These are phyloP conservation scores for Chrysoporthe cubensis DNA, from an alignment of 2,329 filamentous ascomycete species.

Conservation along the genomic window DNA sequence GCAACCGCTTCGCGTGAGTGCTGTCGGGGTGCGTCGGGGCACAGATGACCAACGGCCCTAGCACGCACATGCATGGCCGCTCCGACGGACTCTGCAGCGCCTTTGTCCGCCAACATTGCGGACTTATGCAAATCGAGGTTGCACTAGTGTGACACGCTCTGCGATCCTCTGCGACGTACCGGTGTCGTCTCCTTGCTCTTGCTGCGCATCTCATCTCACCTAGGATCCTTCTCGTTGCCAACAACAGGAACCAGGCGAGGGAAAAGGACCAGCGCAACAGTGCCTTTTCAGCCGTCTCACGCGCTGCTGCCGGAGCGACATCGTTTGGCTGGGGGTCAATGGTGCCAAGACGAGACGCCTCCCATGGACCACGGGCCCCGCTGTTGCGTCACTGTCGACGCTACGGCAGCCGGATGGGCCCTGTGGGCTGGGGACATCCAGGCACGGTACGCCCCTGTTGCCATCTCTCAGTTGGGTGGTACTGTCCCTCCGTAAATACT, in stretches of 20 bases:
- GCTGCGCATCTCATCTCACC: background rate
- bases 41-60: background rate
- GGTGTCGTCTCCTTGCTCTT: background rate
- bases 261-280: background rate
- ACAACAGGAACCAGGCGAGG: background rate
- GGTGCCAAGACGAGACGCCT: conserved; percentile 11
- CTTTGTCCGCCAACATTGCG: background rate
- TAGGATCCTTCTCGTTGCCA: background rate
- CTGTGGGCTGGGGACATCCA: conserved; percentile 4
- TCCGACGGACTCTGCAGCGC: background rate
- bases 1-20: background rate
- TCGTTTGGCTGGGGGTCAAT: background rate
- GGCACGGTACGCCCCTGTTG: background rate
- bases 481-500: no score
- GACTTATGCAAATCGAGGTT: conserved; percentile 10
- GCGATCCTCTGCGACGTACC: conserved; percentile 9
- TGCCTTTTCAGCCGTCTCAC: background rate
- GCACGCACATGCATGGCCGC: background rate
- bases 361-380: conserved; percentile 3
- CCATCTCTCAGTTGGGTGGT: background rate
- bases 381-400: conserved; percentile 12
- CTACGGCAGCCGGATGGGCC: background rate
- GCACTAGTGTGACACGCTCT: conserved; percentile 11
- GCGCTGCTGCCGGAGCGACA: background rate
- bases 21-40: no score